Conservation (phyloP, 2,329 filamentous ascomycete species). For the Aspergillus spinulosporus region DNA sequence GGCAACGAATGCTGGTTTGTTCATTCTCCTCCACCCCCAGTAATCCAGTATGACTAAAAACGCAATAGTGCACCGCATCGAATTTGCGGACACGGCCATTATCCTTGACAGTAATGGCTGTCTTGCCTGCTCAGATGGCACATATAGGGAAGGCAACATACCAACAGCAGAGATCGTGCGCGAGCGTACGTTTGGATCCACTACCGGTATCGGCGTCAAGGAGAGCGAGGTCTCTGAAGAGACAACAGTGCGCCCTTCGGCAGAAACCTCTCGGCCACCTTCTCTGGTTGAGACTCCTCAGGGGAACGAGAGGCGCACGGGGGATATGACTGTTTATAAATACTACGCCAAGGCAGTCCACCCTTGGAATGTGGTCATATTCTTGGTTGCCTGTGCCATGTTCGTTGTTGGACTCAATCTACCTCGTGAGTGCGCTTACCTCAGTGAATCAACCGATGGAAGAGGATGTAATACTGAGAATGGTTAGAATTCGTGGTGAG, state of each 20-base stretch:
- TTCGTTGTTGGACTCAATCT: slow-evolving; percentile 21
- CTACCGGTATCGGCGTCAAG: no score
- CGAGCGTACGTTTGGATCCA: background rate
- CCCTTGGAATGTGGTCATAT: slow-evolving; percentile 19
- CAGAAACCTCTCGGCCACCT: no score
- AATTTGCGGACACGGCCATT: background rate
- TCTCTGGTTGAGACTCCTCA: background rate
- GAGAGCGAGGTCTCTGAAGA: background rate
- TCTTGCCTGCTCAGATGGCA: no score
- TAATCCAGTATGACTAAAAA: background rate
- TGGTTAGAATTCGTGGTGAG: background rate
- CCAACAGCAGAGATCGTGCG: background rate
- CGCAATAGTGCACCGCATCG: background rate
- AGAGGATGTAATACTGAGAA: background rate
- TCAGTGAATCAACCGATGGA: background rate
- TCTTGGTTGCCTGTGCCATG: slow-evolving; percentile 15
- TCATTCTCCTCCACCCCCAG: background rate
- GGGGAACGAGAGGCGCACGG: slow-evolving; percentile 38
- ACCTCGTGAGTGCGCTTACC: slow-evolving; percentile 20
- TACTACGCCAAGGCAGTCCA: slow-evolving; percentile 23
- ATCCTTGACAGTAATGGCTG: background rate
- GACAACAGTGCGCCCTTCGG: background rate
- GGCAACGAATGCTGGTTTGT: background rate
- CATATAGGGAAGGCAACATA: no score
- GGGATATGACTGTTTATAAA: slow-evolving; percentile 30